phyloP scores from a whole-genome alignment of 345 rosid species.

The Orychophragmus violaceus region DNA sequence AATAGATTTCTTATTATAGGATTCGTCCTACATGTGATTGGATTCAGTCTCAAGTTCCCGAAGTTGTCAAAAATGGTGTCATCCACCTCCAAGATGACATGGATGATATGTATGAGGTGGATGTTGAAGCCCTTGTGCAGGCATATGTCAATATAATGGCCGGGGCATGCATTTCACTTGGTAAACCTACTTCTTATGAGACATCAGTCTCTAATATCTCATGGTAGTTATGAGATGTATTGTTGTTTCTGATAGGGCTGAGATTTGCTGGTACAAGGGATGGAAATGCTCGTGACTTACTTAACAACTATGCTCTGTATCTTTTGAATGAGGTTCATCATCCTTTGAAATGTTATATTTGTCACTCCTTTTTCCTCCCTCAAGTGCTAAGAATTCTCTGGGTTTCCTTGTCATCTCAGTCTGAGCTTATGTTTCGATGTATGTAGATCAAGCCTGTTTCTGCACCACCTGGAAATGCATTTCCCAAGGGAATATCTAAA shows the following conservation, averaged over 20 bases:
- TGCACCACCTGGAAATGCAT: constrained; percentile 38
- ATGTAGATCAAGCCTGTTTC: constrained; percentile 82
- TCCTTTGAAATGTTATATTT: constrained; percentile 14
- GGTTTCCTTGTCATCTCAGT: constrained; percentile 5
- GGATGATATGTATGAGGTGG: constrained; percentile 65
- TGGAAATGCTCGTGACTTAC: constrained; percentile 80
- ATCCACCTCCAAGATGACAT: constrained; percentile 53
- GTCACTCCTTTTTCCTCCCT: constrained; percentile 2
- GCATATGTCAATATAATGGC: constrained; percentile 86
- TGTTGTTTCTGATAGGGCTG: constrained; percentile 53
- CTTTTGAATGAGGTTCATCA: constrained; percentile 79
- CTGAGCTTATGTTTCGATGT: constrained; percentile 19
- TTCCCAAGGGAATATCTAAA: constrained; percentile 72
- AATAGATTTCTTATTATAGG: constrained; percentile 38
- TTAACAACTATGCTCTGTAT: constrained; percentile 68
- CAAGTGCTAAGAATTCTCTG: not conserved
- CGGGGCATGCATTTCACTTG: constrained; percentile 92
- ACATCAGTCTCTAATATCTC: constrained; percentile 12
- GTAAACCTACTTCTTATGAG: constrained; percentile 31
- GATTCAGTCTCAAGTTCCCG: constrained; percentile 90
- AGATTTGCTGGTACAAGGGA: constrained; percentile 91
- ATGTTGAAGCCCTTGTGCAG: constrained; percentile 74
- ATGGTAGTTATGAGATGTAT: constrained; percentile 9
- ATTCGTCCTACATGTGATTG: constrained; percentile 77
- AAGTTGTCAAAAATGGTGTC: constrained; percentile 58